These are phyloP conservation scores for Tolypocladium sp. DNA, from an alignment of 2,329 filamentous ascomycete species.

Conservation along the genomic window DNA sequence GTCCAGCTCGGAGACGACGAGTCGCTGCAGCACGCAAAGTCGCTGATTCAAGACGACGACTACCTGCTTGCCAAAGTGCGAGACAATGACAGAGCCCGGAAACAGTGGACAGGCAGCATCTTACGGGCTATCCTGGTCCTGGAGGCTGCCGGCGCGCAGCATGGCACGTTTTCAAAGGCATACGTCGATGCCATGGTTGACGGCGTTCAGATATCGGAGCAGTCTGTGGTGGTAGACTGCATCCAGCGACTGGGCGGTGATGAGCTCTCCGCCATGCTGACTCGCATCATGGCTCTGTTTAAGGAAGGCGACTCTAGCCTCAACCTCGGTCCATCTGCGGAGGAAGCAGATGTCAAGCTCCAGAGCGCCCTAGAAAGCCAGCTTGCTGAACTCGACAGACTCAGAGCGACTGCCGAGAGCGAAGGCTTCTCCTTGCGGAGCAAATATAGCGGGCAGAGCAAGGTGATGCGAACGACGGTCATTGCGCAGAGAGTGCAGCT, in stretches of 20 bases:
- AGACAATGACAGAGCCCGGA: constrained; percentile 15
- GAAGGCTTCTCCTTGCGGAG: constrained; percentile 52
- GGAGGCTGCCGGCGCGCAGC: constrained; percentile 24
- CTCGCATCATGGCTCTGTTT: constrained; percentile 16
- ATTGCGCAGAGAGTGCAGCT: constrained; percentile 75
- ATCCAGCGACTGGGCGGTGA: constrained; percentile 46
- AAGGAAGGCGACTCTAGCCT: constrained; percentile 27
- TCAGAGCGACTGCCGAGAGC: constrained; percentile 36
- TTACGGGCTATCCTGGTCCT: constrained; percentile 41
- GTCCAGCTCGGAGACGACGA: constrained; percentile 32
- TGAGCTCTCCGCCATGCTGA: constrained; percentile 16
- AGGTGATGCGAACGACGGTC: constrained; percentile 65
- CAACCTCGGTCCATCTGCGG: constrained; percentile 19
- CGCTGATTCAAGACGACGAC: constrained; percentile 51
- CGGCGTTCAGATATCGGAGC: constrained; percentile 41
- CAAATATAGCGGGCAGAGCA: constrained; percentile 63
- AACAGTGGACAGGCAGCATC: constrained; percentile 32
- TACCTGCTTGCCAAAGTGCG: constrained; percentile 38
- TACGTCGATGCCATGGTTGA: constrained; percentile 54
- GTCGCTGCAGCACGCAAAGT: constrained; percentile 31
- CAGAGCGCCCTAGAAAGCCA: constrained; percentile 28
- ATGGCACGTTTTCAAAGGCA: constrained; percentile 38
- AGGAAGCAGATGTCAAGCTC: constrained; percentile 21
- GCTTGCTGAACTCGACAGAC: constrained; percentile 32
- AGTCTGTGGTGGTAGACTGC: constrained; percentile 44